Evolutionary conservation across 164 flowering plant genomes (phyloP).

Genomic region (Protea cynaroides): DNA sequence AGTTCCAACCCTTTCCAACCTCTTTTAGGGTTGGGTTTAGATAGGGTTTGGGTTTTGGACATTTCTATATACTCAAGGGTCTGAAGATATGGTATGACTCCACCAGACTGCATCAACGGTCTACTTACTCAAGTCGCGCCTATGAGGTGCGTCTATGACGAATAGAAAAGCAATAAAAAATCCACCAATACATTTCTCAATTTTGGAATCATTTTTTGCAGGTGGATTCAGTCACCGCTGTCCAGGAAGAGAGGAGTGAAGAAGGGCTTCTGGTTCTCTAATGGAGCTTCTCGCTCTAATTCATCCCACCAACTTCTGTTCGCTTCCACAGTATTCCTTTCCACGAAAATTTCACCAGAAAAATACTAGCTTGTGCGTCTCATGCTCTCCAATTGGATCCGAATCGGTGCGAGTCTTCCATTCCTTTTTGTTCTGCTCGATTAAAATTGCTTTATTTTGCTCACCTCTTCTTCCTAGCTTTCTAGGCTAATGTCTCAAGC

Average conservation of each 20-base stretch:
- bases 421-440: not conserved
- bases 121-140: no score
- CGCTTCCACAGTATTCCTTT: conserved; percentile 8
- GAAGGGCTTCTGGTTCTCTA: not conserved
- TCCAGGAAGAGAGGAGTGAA: no score
- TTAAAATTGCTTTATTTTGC: not conserved
- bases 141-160: no score
- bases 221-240: no score
- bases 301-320: conserved; percentile 15
- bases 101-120: no score
- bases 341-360: conserved; percentile 7
- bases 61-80: no score
- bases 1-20: no score
- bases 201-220: no score
- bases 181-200: no score
- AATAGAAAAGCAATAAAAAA: no score
- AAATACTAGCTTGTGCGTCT: conserved; percentile 18
- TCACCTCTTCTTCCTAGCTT: not conserved
- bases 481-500: conserved; percentile 19
- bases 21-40: not conserved
- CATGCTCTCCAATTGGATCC: conserved; percentile 22
- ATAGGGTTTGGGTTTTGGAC: not conserved
- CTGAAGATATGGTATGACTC: no score
- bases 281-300: conserved; percentile 28
- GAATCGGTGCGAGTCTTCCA: conserved; percentile 23